Conservation (phyloP, 2,329 filamentous ascomycete genomes). For the Pseudogymnoascus sp. region DNA sequence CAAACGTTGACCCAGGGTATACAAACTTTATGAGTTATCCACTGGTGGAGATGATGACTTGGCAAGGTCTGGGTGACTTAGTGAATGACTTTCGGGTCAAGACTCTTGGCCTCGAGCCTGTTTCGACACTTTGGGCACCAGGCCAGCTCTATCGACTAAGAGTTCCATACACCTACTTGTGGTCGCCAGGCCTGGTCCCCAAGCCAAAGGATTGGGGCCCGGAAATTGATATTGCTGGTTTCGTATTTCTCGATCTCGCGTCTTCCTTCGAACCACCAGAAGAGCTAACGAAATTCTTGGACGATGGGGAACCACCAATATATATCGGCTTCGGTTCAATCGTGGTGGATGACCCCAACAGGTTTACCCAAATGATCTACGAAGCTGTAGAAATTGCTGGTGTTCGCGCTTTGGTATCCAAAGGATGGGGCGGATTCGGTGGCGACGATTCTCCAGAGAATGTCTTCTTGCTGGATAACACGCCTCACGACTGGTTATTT, state of each 20-base stretch:
- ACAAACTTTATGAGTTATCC: conserved; percentile 74
- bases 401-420: conserved; percentile 62
- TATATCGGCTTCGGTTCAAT: conserved; percentile 71
- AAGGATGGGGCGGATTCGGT: conserved; percentile 67
- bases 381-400: conserved; percentile 58
- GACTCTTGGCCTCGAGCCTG: conserved; percentile 61
- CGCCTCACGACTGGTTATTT: conserved; percentile 69
- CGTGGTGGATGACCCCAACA: conserved; percentile 62
- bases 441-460: conserved; percentile 51
- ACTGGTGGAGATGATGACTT: conserved; percentile 75
- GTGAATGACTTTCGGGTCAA: conserved; percentile 64
- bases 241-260: conserved; percentile 65
- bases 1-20: conserved; percentile 62
- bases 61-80: conserved; percentile 72
- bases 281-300: conserved; percentile 47
- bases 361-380: conserved; percentile 63
- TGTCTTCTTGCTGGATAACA: conserved; percentile 64
- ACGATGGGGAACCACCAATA: conserved; percentile 49
- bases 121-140: conserved; percentile 68
- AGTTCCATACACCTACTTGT: conserved; percentile 66
- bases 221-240: conserved; percentile 65
- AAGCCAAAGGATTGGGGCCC: conserved; percentile 60
- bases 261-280: conserved; percentile 51
- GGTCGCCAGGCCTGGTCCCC: conserved; percentile 56
- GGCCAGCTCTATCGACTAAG: conserved; percentile 63